Percentiles rank a stretch among this genome's conserved stretches.
Evolutionary conservation across 805 yeast species (phyloP).

Genomic region (Nakazawaea sp.): DNA sequence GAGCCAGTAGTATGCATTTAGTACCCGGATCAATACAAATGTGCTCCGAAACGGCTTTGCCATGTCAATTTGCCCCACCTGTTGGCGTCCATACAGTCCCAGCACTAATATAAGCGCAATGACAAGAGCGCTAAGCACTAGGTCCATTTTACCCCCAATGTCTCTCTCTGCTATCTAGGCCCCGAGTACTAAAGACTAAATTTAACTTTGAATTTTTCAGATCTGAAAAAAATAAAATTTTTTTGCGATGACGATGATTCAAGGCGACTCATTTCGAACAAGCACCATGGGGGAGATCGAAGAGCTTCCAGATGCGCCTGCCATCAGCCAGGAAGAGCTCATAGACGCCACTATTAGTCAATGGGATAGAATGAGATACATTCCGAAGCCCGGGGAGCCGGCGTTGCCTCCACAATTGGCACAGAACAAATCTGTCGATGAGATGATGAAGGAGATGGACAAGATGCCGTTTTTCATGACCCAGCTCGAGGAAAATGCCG

Average conservation of each 20-base stretch:
- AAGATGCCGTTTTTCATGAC: slow-evolving; percentile 94
- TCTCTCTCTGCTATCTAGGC: too few relatives aligned
- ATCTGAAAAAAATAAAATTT: too few relatives aligned
- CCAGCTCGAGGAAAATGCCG: slow-evolving; percentile 69
- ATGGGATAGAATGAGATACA: slow-evolving; percentile 24
- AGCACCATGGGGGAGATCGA: slow-evolving; percentile 10
- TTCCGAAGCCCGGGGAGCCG: slow-evolving; percentile 50
- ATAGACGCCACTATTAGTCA: slow-evolving; percentile 16
- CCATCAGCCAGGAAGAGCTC: slow-evolving; percentile 2
- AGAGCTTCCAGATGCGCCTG: slow-evolving; percentile 9
- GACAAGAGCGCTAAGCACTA: too few relatives aligned
- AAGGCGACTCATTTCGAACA: too few relatives aligned
- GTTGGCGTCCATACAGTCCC: too few relatives aligned
- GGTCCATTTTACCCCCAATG: too few relatives aligned
- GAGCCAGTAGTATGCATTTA: slow-evolving; percentile 1
- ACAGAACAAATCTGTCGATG: slow-evolving; percentile 64
- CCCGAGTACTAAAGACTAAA: too few relatives aligned
- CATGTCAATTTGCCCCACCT: background rate
- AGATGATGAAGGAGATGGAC: slow-evolving; percentile 71
- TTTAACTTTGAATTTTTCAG: too few relatives aligned
- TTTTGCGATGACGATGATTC: too few relatives aligned
- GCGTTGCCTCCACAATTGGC: slow-evolving; percentile 78
- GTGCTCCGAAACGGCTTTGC: slow-evolving; percentile 4
- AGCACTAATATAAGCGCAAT: too few relatives aligned
- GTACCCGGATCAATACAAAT: background rate